Conservation (phyloP, 192 early-diverging fungal genomes). For the Coemansia sp. region DNA sequence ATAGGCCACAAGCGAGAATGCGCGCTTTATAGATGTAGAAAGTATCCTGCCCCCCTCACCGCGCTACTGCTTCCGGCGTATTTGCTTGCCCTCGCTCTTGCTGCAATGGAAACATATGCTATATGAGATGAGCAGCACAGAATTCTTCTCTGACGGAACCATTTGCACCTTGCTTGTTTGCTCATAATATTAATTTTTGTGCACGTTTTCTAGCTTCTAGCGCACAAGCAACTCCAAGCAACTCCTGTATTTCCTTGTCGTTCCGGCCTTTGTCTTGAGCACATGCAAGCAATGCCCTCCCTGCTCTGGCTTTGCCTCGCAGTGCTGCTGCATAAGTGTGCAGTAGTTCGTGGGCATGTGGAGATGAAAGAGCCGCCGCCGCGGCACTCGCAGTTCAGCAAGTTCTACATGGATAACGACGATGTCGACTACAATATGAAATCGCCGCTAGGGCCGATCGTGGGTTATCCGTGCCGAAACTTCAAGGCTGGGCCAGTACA, state of each 20-base stretch:
- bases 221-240: too few relatives aligned
- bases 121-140: too few relatives aligned
- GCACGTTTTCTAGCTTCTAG: too few relatives aligned
- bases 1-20: background rate
- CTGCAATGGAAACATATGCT: too few relatives aligned
- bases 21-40: background rate
- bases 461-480: conserved; percentile 47
- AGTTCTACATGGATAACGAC: conserved; percentile 43
- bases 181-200: too few relatives aligned
- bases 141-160: too few relatives aligned
- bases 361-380: conserved; percentile 47
- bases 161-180: too few relatives aligned
- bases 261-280: too few relatives aligned
- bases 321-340: background rate
- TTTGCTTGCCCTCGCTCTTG: too few relatives aligned
- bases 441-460: conserved; percentile 39
- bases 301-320: background rate
- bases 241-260: too few relatives aligned
- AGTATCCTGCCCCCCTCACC: background rate
- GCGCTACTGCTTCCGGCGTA: too few relatives aligned
- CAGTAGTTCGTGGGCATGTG: conserved; percentile 21
- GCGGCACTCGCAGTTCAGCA: conserved; percentile 44
- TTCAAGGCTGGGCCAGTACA: conserved; percentile 33
- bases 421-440: conserved; percentile 52
- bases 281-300: background rate